Evolutionary conservation across 768 basidiomycete genomes (phyloP).

Genomic region (Lactarius hatsudake): DNA sequence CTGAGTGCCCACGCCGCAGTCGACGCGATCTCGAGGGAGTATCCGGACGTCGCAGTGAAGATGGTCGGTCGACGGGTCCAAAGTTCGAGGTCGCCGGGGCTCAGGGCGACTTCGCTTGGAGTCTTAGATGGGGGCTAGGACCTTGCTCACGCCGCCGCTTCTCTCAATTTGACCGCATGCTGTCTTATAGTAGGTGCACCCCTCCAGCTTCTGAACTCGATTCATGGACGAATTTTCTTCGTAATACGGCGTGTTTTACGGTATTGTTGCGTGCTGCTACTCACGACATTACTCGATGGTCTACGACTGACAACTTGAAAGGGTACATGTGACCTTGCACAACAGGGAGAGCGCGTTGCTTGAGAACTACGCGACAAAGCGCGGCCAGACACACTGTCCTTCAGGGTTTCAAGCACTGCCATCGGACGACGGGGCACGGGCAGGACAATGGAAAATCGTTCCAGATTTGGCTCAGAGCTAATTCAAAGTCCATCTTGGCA

Average conservation of each 20-base stretch:
- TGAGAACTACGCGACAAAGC: neutral
- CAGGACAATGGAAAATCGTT: neutral
- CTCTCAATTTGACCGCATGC: too few species aligned
- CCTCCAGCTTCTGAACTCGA: neutral
- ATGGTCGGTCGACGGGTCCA: constrained; percentile 23
- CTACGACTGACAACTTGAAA: too few species aligned
- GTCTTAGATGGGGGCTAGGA: too few species aligned
- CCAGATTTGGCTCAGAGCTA: neutral
- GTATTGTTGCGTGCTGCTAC: neutral
- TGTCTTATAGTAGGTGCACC: neutral
- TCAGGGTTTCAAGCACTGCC: neutral
- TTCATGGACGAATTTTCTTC: neutral
- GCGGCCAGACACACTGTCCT: neutral
- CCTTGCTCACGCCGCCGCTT: too few species aligned
- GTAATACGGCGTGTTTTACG: neutral
- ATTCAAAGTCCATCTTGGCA: neutral
- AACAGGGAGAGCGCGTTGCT: neutral
- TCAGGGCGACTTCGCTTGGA: too few species aligned
- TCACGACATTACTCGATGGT: too few species aligned
- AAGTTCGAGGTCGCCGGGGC: neutral
- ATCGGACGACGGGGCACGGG: neutral
- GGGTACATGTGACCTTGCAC: neutral
- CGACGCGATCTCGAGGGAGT: constrained; percentile 60
- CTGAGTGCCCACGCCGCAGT: constrained; percentile 45
- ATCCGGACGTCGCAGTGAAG: constrained; percentile 60